phyloP scores from a whole-genome alignment of 768 basidiomycete species.

The Rhodotorula paludigena region DNA sequence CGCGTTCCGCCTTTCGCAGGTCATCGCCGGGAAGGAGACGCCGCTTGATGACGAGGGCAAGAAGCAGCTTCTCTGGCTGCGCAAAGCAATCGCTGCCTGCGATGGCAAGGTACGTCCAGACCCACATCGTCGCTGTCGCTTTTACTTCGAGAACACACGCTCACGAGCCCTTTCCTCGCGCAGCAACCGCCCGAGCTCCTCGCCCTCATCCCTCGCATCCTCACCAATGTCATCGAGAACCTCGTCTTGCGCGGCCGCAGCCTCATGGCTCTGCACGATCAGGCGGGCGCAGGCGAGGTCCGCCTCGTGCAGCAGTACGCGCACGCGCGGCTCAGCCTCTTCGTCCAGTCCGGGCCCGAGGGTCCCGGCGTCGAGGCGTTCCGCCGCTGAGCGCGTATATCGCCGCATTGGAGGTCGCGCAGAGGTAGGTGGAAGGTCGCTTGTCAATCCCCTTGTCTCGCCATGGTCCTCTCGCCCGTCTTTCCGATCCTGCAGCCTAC shows the following conservation, averaged over 20 bases:
- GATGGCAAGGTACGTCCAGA: constrained; percentile 25
- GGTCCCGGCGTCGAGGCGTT: background rate
- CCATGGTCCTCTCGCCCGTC: too few species aligned
- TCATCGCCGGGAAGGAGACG: background rate
- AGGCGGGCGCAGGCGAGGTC: constrained; percentile 18
- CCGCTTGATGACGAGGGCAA: constrained; percentile 7
- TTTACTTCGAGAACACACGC: background rate
- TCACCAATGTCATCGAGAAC: constrained; percentile 10
- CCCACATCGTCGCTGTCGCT: background rate
- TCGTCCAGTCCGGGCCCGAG: background rate
- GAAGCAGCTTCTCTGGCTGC: constrained; percentile 17
- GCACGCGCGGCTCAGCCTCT: constrained; percentile 20
- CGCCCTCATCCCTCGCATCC: constrained; percentile 21
- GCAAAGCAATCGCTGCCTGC: constrained; percentile 16
- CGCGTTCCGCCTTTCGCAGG: constrained; percentile 25
- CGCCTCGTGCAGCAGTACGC: constrained; percentile 25
- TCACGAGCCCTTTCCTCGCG: background rate
- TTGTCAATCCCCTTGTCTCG: too few species aligned
- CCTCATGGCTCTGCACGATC: constrained; percentile 5
- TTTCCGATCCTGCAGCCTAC: too few species aligned
- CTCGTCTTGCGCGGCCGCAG: constrained; percentile 14
- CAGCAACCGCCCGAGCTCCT: constrained; percentile 25
- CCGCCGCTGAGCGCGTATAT: background rate
- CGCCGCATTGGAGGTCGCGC: too few species aligned
- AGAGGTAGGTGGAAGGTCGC: too few species aligned